phyloP scores from a whole-genome alignment of 495 filamentous ascomycete genomes.

The Bacidia rubella region DNA sequence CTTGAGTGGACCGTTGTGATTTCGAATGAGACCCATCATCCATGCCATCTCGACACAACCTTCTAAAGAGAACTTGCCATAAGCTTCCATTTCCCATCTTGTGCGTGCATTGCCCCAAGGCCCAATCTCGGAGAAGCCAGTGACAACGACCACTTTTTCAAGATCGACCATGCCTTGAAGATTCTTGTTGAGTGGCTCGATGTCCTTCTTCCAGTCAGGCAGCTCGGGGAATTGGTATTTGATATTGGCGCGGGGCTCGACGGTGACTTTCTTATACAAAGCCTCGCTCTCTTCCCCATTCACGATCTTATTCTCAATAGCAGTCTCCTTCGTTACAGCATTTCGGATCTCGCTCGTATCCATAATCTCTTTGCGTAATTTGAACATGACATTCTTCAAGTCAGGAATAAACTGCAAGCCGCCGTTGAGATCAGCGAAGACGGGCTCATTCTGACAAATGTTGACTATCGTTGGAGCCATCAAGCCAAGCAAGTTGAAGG shows the following conservation, averaged over 20 bases:
- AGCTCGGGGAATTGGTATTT: conserved; percentile 87
- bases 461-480: conserved; percentile 93
- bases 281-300: conserved; percentile 86
- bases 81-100: conserved; percentile 97
- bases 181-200: conserved; percentile 72
- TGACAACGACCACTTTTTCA: conserved; percentile 94
- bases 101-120: conserved; percentile 98
- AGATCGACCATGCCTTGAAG: conserved; percentile 98
- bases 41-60: conserved; percentile 99
- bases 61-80: conserved; percentile 92
- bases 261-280: conserved; percentile 84
- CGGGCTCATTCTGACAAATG: conserved; percentile 87
- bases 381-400: conserved; percentile 85
- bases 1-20: conserved; percentile 96
- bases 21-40: conserved; percentile 99
- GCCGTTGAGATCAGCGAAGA: conserved; percentile 94
- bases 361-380: conserved; percentile 78
- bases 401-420: conserved; percentile 96
- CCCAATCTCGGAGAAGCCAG: conserved; percentile 90
- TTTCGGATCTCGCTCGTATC: conserved; percentile 88
- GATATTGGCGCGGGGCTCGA: conserved; percentile 92
- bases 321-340: conserved; percentile 88
- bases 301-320: conserved; percentile 94
- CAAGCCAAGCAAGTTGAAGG: conserved; percentile 92
- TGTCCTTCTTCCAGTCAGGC: conserved; percentile 80